A percentile compares a stretch with the other conserved stretches of the same genome.
These are phyloP conservation scores for Dioscorea cayenensis DNA, from an alignment of 116 monocot genomes.

Conservation along the genomic window DNA sequence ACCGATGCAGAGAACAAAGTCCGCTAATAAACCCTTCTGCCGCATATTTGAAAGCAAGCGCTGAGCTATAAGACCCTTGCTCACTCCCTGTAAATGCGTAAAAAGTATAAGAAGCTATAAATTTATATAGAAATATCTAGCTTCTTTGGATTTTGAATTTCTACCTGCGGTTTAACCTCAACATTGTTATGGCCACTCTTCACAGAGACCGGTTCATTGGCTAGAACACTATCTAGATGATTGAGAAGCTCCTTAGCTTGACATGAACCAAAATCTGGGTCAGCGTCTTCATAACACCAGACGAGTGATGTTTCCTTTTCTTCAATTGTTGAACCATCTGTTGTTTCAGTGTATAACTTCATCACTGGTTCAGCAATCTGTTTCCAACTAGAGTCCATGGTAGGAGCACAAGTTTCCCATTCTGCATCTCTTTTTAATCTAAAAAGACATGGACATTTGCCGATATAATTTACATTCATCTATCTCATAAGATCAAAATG, in stretches of 20 bases:
- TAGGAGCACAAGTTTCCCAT: conserved; percentile 59
- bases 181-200: conserved; percentile 60
- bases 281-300: conserved; percentile 90
- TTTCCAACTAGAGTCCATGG: conserved; percentile 62
- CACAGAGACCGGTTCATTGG: conserved; percentile 79
- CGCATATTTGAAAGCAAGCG: conserved; percentile 51
- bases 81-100: conserved; percentile 52
- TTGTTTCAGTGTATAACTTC: conserved; percentile 80
- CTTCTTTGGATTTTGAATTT: not conserved
- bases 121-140: not conserved
- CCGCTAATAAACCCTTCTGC: conserved; percentile 41
- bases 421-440: conserved; percentile 59
- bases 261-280: conserved; percentile 80
- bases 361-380: conserved; percentile 88
- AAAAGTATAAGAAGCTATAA: not conserved
- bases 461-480: too few species aligned
- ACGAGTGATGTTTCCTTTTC: conserved; percentile 80
- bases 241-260: conserved; percentile 90
- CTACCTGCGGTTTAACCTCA: conserved; percentile 89
- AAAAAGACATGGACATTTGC: not conserved
- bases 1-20: conserved; percentile 75
- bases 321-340: conserved; percentile 86
- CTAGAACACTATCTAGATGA: conserved; percentile 84
- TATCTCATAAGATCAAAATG: too few species aligned
- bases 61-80: conserved; percentile 76